A percentile compares a stretch with the other conserved stretches of the same genome.
Conservation (phyloP, 345 rosid genomes). For the Eucalyptus virginea region DNA sequence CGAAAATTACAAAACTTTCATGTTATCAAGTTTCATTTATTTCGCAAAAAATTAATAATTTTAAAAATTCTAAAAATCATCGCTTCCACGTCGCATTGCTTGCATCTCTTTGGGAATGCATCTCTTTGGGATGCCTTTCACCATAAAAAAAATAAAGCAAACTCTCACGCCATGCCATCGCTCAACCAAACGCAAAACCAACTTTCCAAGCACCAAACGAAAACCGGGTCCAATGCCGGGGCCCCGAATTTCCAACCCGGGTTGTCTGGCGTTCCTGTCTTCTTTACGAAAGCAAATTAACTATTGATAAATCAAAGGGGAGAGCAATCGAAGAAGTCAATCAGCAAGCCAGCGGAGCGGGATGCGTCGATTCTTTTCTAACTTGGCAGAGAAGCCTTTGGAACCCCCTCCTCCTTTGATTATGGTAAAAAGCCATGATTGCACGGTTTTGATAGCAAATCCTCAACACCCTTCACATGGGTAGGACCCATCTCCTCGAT, state of each 20-base stretch:
- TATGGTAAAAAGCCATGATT: neutral
- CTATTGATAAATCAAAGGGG: neutral
- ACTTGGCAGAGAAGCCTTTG: neutral
- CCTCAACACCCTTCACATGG: neutral
- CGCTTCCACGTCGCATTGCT: neutral
- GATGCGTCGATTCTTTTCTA: neutral
- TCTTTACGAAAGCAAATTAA: neutral
- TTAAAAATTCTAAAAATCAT: no score
- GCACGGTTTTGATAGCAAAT: neutral
- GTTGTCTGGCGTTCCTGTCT: neutral
- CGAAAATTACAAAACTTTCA: neutral
- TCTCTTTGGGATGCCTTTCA: neutral
- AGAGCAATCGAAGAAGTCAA: neutral
- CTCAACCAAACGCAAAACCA: neutral
- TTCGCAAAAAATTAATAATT: no score
- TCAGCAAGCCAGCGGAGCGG: neutral
- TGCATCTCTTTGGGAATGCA: neutral
- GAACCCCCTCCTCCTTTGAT: neutral
- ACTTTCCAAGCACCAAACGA: neutral
- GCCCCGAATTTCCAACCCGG: neutral
- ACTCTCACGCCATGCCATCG: neutral
- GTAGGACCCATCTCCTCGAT: neutral
- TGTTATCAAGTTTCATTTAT: rapidly evolving
- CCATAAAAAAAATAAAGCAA: neutral
- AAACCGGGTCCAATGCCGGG: neutral